A percentile compares a stretch with the other conserved stretches of the same genome.
These are phyloP conservation scores for Yarrowia yakushimensis DNA, from an alignment of 805 yeast genomes.

Conservation along the genomic window DNA sequence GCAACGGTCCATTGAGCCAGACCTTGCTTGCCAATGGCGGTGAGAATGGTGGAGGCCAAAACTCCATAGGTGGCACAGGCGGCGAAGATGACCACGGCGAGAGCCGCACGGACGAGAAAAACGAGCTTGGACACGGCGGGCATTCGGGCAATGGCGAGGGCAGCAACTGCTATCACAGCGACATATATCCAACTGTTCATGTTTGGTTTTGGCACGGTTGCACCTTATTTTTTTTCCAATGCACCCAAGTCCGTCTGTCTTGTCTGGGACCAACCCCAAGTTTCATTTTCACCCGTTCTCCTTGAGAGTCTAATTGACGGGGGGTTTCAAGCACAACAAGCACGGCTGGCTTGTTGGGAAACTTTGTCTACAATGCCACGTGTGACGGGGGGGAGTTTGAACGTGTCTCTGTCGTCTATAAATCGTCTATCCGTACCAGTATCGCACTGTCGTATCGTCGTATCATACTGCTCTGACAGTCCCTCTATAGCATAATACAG, in stretches of 20 bases:
- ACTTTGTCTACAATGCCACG: constrained; percentile 1
- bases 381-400: too few relatives aligned
- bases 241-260: too few relatives aligned
- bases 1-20: constrained; percentile 90
- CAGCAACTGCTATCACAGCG: constrained; percentile 7
- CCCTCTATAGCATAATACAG: too few relatives aligned
- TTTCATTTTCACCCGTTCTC: background rate
- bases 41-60: constrained; percentile 62
- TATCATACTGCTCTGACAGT: too few relatives aligned
- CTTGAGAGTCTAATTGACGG: background rate
- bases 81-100: constrained; percentile 21
- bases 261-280: background rate
- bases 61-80: constrained; percentile 49
- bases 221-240: constrained; percentile 6
- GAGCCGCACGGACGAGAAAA: constrained; percentile 12
- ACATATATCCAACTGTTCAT: constrained; percentile 25
- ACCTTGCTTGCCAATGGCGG: constrained; percentile 68
- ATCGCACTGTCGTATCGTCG: too few relatives aligned
- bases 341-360: constrained; percentile 20
- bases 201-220: constrained; percentile 1
- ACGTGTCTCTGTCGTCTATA: too few relatives aligned
- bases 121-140: constrained; percentile 21
- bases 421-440: too few relatives aligned
- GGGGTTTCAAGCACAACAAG: background rate
- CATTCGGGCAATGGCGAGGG: constrained; percentile 2